phyloP scores from a whole-genome alignment of 768 basidiomycete genomes.

The Russula sp. region DNA sequence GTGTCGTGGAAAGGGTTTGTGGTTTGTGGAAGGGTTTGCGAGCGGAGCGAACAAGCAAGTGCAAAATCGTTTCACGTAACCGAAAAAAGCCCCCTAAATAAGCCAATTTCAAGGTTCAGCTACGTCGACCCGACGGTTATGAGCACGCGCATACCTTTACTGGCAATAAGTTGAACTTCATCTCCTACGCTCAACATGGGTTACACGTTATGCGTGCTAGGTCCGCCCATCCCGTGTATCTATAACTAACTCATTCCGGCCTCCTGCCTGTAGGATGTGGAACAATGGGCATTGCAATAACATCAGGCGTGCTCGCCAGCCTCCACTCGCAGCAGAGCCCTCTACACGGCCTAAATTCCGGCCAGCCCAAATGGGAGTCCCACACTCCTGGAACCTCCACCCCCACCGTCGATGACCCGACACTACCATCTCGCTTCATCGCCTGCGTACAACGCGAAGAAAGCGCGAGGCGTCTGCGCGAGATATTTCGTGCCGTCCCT shows the following conservation, averaged over 20 bases:
- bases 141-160: too few species aligned
- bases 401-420: constrained; percentile 58
- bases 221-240: constrained; percentile 35
- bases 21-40: too few species aligned
- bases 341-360: constrained; percentile 28
- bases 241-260: constrained; percentile 25
- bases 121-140: too few species aligned
- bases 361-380: constrained; percentile 56
- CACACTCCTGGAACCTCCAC: constrained; percentile 74
- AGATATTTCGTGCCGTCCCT: constrained; percentile 58
- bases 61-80: too few species aligned
- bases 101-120: too few species aligned
- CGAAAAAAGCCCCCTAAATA: too few species aligned
- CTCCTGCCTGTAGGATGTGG: constrained; percentile 71
- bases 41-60: too few species aligned
- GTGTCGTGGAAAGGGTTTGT: too few species aligned
- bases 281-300: constrained; percentile 95
- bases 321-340: constrained; percentile 50
- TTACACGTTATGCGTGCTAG: constrained; percentile 88
- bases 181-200: constrained; percentile 56
- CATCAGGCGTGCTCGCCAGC: constrained; percentile 87
- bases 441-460: constrained; percentile 84
- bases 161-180: neutral
- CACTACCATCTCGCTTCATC: constrained; percentile 74
- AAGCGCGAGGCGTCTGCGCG: constrained; percentile 62